Conservation (phyloP, 257 asterid genomes). For the Leonotis leonurus region DNA sequence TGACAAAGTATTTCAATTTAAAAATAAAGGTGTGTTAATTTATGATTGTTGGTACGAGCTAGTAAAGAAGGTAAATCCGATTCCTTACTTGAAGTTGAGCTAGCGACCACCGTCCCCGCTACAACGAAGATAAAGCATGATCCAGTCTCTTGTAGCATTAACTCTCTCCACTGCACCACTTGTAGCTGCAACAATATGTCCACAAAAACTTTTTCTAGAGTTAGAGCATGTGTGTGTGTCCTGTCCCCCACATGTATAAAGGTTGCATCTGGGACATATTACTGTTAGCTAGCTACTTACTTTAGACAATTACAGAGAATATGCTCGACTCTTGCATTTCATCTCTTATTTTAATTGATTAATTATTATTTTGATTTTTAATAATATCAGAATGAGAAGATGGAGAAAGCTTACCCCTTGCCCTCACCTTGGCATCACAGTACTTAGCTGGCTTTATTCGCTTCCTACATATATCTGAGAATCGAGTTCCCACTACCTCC, state of each 20-base stretch:
- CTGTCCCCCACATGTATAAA: slow-evolving; percentile 10
- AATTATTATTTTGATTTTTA: background rate
- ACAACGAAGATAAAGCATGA: slow-evolving; percentile 5
- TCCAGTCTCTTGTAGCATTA: slow-evolving; percentile 2
- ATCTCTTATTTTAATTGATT: background rate
- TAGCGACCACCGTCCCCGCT: slow-evolving; percentile 9
- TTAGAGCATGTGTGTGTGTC: background rate
- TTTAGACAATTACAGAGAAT: background rate
- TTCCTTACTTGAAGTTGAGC: slow-evolving; percentile 26
- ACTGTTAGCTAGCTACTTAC: background rate
- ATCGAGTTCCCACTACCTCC: slow-evolving; percentile 10
- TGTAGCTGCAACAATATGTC: background rate
- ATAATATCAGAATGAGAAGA: background rate
- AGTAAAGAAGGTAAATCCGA: slow-evolving; percentile 21
- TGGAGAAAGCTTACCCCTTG: slow-evolving; percentile 4
- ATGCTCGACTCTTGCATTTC: background rate
- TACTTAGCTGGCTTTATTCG: slow-evolving; percentile 1
- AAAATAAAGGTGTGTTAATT: background rate
- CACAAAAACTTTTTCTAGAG: slow-evolving; percentile 2
- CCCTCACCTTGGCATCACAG: no score
- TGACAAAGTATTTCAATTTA: no score
- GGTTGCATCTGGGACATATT: background rate
- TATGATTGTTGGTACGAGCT: background rate
- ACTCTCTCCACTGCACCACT: slow-evolving; percentile 1
- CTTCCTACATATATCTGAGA: background rate